Base-by-base conservation (phyloP, 2,329 filamentous ascomycete species). In the Coleophoma cylindrospora region DNA sequence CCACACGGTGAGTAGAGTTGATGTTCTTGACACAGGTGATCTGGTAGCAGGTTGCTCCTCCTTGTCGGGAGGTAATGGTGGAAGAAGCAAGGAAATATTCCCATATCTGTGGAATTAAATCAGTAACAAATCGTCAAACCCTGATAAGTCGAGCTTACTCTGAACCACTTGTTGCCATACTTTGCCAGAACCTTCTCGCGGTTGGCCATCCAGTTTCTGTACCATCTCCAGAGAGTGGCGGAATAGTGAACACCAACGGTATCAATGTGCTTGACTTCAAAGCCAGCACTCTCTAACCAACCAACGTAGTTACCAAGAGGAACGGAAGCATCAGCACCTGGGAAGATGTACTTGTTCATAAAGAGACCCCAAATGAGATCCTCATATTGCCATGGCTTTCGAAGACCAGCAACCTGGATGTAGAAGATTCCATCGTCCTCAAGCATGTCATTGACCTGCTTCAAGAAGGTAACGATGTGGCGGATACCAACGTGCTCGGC, bases 311-410 rank as follows among this genome's bases (percentile, higher is more conserved):
- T 94, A 60, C 89, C 90, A 45, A 99, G 83, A 47, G 94, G 94
- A 51, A 91, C 95, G 40, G 89, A 95, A 47, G 94, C 94, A 67
- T 97, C 94, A 47, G 94, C 94, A 67, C 94, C 94, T 34, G 91
- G 94, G 81, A 97, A 97, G 69, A 97, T 80, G 72, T 97, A 96
- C 77, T 96, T 96, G 85, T 97, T 97, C 91, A 97, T 95, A 81
- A 96, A 97, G 43, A 97, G 80, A 68, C 94, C 94, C 94, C 94
- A 97, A 70, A 92, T 88, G 47, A 96, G 81, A 73, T 97, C 92
- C 77, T 97, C 91, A 66, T 96, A 97, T 72, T 97, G 94, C 94
- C 94, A 97, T 57, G 80, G 77, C 76, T 95, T 95, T 62, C 94
- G 87, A 54, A 99, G 81, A 73, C 94, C 94, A 62, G 92, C 91